A percentile compares a stretch with the other conserved stretches of the same genome.
Evolutionary conservation across 805 yeast species (phyloP).

Genomic region (Maudiozyma turicensis): DNA sequence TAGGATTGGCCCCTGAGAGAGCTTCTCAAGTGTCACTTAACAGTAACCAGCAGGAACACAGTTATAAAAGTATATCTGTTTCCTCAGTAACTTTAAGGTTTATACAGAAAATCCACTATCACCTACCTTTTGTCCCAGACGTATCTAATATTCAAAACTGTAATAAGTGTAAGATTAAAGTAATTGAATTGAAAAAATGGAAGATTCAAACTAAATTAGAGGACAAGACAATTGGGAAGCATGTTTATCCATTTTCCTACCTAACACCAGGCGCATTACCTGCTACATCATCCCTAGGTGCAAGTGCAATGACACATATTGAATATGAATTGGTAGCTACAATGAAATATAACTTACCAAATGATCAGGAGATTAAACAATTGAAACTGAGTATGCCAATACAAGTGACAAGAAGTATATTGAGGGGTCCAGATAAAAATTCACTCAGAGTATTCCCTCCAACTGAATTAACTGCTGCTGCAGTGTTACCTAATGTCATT

Average conservation of each 20-base stretch:
- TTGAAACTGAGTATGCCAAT: conserved; percentile 50
- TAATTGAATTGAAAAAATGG: conserved; percentile 75
- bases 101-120: conserved; percentile 59
- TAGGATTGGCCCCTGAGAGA: background rate
- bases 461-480: conserved; percentile 78
- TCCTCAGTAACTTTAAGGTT: conserved; percentile 53
- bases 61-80: conserved; percentile 39
- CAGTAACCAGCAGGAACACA: conserved; percentile 17
- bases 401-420: conserved; percentile 63
- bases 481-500: conserved; percentile 78
- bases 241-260: conserved; percentile 88
- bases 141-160: conserved; percentile 41
- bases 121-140: conserved; percentile 57
- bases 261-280: conserved; percentile 83
- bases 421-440: conserved; percentile 75
- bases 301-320: conserved; percentile 41
- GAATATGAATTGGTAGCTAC: conserved; percentile 70
- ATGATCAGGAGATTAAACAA: conserved; percentile 20
- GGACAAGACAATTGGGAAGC: conserved; percentile 55
- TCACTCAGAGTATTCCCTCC: conserved; percentile 93
- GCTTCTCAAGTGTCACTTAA: conserved; percentile 11
- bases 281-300: conserved; percentile 56
- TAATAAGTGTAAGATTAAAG: conserved; percentile 43
- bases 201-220: conserved; percentile 57
- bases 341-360: conserved; percentile 34